Evolutionary conservation across 1,139 yeast species (phyloP), one percentile per base, ranked within the genome.

Genomic region (Geotrichum citri-aurantii): DNA sequence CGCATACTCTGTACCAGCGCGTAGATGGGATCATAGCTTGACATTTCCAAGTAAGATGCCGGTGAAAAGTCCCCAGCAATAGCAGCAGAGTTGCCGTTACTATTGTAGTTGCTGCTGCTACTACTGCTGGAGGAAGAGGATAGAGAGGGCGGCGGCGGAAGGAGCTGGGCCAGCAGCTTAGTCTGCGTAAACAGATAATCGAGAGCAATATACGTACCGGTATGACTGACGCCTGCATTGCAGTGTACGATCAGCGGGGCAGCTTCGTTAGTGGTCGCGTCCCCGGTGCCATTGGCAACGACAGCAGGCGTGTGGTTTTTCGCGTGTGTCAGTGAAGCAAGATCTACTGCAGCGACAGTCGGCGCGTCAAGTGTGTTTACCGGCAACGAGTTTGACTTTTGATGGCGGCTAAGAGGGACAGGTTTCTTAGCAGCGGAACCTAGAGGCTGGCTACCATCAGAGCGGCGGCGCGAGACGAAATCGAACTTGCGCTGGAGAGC

Each of bases 221-320:
- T 83, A 60, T 95, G 75, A 4, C 95, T 95, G 21, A 88, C 91
- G 0, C 95, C 95, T 0, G 95, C 95, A 1, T 93, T 86, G 66
- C 95, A 88, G 68, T 88, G 95, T 1, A 86, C 85, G 21, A 81
- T 68, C 24, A 78, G 63, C 3, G 82, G 82, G 37, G 77, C 55
- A 23, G 52, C 48, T 47, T 27, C 29, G 10, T 37, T 5, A 17
- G 17, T 37, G 42, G 42, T 0, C 4, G 17, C 42, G 6, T 40
- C 37, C 6, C 23, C 23, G 2, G 52, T 29, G 14, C 10, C 26
- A 6, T 17, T 42, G 11, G 27, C 40, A 17, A 19, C 12, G n/a
- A 12, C 29, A 8, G 53, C 40, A 12, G 19, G 52, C n/a, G 2
- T 33, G 44, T 17, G 27, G 12, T 40, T 40, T 14, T 40, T 50